Conservation (phyloP, 2,329 filamentous ascomycete species). For the Beauveria scarabaeidicola region DNA sequence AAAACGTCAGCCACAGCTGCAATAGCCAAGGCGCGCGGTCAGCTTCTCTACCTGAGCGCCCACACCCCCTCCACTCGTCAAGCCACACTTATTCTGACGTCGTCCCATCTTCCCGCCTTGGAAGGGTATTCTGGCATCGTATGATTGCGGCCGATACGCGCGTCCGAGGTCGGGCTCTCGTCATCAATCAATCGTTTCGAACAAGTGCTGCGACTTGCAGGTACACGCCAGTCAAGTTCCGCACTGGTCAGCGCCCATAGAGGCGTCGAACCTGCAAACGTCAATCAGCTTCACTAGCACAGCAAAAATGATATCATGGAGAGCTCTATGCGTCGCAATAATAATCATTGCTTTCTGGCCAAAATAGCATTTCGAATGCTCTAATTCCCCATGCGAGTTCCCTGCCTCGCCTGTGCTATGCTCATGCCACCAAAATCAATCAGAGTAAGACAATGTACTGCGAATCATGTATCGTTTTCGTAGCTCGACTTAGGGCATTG, state of each 20-base stretch:
- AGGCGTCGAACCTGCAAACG: background rate
- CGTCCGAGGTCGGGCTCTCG: background rate
- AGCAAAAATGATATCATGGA: background rate
- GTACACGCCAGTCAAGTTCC: background rate
- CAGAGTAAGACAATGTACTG: background rate
- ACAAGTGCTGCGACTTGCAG: background rate
- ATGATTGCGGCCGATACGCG: background rate
- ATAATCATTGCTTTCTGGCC: background rate
- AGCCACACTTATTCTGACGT: slow-evolving; percentile 10
- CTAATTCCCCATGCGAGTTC: background rate
- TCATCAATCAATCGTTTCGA: background rate
- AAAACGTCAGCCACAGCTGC: background rate
- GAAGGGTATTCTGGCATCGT: background rate
- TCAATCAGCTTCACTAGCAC: background rate
- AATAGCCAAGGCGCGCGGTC: background rate
- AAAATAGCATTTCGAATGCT: background rate
- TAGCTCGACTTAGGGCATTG: background rate
- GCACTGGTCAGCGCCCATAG: background rate
- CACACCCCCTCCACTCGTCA: background rate
- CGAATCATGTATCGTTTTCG: background rate
- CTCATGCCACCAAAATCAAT: slow-evolving; percentile 5
- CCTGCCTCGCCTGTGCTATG: background rate
- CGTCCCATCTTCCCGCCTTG: background rate
- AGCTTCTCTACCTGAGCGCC: background rate
- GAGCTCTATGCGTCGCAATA: background rate